Base-by-base conservation (phyloP, 2,329 filamentous ascomycete species). In the Xylariaceae sp. region DNA sequence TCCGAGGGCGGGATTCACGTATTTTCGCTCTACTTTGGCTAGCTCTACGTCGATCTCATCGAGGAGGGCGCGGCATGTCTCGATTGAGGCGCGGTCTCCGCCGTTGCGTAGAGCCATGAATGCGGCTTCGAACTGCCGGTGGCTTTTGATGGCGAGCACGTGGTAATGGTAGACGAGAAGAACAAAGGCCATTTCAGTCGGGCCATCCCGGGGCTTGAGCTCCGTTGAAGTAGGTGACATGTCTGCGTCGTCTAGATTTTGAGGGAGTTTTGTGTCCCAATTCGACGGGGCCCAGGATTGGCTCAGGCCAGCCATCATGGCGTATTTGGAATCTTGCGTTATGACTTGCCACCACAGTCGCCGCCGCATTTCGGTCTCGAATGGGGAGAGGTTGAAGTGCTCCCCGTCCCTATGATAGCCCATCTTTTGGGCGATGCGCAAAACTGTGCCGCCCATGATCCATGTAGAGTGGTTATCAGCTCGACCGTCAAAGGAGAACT, bases 281-380 rank as follows among this genome's bases (percentile, higher is more conserved):
- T 60, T 57, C 29, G 57, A 29, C 37, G 48, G 52, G 18, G 61
- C 55, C 51, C 58, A 58, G 26, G 53, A 54, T 37, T 63, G 63
- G 34, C 59, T 61, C 3, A 64, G 49, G 10, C 67, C 67, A 21
- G 64, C 60, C 18, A 63, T 21, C 50, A 65, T 61, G 26, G 61
- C 62, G 19, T 61, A 53, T 6, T 58, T 61, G 7, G 57, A 57
- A 51, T 71, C 69, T 61, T 68, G 61, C 7, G 68, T 61, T 41
- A 64, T 61, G 2, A 73, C 39, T 37, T 68, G 63, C 71, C 71
- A 71, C 73, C 73, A 76, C 16, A 75, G 59, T 16, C 74, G 67
- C 37, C 73, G 67, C 12, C 72, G 67, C 63, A 75, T 74, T 54
- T 76, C 71, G 2, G 66, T 65, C 54, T 76, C 72, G 52, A 74